Evolutionary conservation across 495 filamentous ascomycete species (phyloP).

Genomic region (Annulohypoxylon bovei): DNA sequence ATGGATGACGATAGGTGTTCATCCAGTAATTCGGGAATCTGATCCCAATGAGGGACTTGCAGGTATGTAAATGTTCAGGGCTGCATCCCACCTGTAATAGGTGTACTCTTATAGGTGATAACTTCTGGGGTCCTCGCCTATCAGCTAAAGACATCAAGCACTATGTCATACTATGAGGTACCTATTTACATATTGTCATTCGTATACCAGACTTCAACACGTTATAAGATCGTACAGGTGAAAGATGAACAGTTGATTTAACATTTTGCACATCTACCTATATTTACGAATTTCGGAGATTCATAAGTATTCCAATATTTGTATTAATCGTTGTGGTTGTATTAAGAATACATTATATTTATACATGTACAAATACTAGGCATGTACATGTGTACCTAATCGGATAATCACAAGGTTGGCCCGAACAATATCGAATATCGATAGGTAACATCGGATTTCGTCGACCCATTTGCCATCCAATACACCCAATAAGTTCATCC

Average conservation of each 20-base stretch:
- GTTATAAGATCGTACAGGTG: background rate
- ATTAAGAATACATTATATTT: background rate
- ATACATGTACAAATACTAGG: background rate
- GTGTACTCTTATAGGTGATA: slow-evolving; percentile 29
- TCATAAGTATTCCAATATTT: background rate
- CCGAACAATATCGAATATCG: background rate
- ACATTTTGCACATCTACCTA: background rate
- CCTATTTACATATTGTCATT: too few relatives aligned
- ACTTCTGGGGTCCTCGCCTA: background rate
- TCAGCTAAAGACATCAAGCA: too few relatives aligned
- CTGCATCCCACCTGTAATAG: slow-evolving; percentile 31
- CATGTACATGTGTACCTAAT: slow-evolving; percentile 13
- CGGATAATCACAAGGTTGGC: slow-evolving; percentile 26
- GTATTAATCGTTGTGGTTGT: background rate
- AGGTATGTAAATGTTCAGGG: slow-evolving; percentile 14
- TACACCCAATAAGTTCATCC: background rate
- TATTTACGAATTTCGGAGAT: background rate
- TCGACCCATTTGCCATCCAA: slow-evolving; percentile 12
- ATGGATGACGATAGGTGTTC: background rate
- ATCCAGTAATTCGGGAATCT: background rate
- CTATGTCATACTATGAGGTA: too few relatives aligned
- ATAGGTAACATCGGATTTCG: slow-evolving; percentile 22
- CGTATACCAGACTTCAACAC: background rate
- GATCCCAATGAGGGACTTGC: slow-evolving; percentile 13
- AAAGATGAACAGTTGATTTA: background rate